Evolutionary conservation across 495 filamentous ascomycete species (phyloP), one percentile per base, ranked within the genome.

Genomic region (Neurospora africana): DNA sequence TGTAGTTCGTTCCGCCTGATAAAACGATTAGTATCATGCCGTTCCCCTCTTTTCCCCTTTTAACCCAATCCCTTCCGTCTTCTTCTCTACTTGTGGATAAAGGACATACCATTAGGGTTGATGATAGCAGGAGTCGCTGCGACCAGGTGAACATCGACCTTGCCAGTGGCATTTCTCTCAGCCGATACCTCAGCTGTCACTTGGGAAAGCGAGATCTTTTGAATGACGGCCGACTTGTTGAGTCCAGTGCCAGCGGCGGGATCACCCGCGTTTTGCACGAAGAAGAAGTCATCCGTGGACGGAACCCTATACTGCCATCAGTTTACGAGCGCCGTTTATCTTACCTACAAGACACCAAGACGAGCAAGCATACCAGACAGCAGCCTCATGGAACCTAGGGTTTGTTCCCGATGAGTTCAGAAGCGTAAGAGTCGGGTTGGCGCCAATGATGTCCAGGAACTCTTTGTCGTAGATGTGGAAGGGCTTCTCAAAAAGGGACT

Each of bases 371-470:
- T 11, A 86, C 84, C 85, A 87, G 3, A 86, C 83, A 3, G 83
- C 79, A 30, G 86, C 86, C 74, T 87, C 86, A 35, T 87, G 86
- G 47, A 83, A 87, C 8, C 86, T 71, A 15, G 84, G 85, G 53
- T 86, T 79, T 30, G 72, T 78, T 61, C 74, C 78, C 4, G 75
- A 78, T 58, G 76, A 78, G 73, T 77, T 82, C 15, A 85, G 78
- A 30, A 84, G 78, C 6, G 84, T 84, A 65, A 85, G 75, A 0
- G 82, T 82, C 2, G 84, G 83, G 65, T 83, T 82, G 2, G 78
- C 36, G 0, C 84, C 84, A 36, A 84, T 75, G 58, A 85, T 80
- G 36, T 81, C 78, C 35, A 80, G 76, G 61, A 85, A 85, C 44
- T 81, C 83, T 9, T 81, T 79, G 37, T 84, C 79, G 69, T 84